A percentile compares a stretch with the other conserved stretches of the same genome.
phyloP scores from a whole-genome alignment of 2,329 filamentous ascomycete species.

The Chrysoporthe deuterocubensis region DNA sequence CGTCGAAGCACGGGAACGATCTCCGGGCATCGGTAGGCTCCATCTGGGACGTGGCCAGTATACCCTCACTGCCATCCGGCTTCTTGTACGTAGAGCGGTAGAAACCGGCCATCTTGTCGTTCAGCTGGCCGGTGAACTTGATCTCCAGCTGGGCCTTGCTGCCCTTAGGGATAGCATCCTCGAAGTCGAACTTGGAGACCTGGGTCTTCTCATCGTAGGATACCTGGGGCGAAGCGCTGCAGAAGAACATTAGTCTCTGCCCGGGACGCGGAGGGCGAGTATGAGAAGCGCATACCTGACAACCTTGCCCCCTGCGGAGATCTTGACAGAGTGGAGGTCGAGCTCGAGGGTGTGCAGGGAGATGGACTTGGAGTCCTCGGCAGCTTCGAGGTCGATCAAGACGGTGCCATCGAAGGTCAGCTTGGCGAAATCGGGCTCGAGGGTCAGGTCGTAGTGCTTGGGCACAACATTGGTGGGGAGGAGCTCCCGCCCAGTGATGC shows the following conservation, averaged over 20 bases:
- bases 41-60: slow-evolving; percentile 93
- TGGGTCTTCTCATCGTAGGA: slow-evolving; percentile 80
- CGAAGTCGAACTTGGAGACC: slow-evolving; percentile 80
- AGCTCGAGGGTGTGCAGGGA: slow-evolving; percentile 88
- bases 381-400: slow-evolving; percentile 83
- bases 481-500: slow-evolving; percentile 70
- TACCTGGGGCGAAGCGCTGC: slow-evolving; percentile 67
- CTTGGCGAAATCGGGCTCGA: slow-evolving; percentile 88
- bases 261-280: slow-evolving; percentile 22
- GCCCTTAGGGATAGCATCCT: slow-evolving; percentile 72
- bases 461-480: slow-evolving; percentile 91
- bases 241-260: slow-evolving; percentile 34
- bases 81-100: slow-evolving; percentile 92
- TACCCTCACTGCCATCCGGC: slow-evolving; percentile 75
- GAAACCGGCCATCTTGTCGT: slow-evolving; percentile 90
- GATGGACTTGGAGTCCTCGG: slow-evolving; percentile 81
- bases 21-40: slow-evolving; percentile 92
- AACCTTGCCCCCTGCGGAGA: slow-evolving; percentile 63
- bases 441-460: slow-evolving; percentile 85
- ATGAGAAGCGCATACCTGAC: slow-evolving; percentile 44
- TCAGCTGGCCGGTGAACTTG: slow-evolving; percentile 76
- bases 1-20: slow-evolving; percentile 96
- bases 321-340: slow-evolving; percentile 74
- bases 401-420: slow-evolving; percentile 87
- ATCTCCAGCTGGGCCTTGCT: slow-evolving; percentile 78